phyloP scores from a whole-genome alignment of 176 grass and related monocot species.

The Saccharum officinarum region DNA sequence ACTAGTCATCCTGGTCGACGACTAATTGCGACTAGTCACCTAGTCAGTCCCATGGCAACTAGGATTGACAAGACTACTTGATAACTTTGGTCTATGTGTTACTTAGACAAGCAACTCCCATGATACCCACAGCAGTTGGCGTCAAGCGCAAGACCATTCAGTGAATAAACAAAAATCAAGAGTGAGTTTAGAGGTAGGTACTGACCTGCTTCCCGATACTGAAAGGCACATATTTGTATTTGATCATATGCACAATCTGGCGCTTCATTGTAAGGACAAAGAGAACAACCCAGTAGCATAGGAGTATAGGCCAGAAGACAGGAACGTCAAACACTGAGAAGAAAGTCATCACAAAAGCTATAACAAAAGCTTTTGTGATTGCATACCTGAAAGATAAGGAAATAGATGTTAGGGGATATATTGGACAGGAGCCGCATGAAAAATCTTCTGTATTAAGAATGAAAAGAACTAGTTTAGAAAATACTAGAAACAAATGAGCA shows the following conservation, averaged over 20 bases:
- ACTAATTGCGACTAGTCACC: background rate
- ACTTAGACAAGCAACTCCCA: background rate
- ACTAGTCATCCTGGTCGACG: background rate
- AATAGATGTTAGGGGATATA: background rate
- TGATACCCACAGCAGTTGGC: background rate
- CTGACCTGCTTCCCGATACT: slow-evolving; percentile 84
- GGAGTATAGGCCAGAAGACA: slow-evolving; percentile 93
- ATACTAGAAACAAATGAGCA: background rate
- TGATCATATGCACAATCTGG: slow-evolving; percentile 94
- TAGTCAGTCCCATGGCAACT: background rate
- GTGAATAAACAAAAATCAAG: background rate
- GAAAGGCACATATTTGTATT: slow-evolving; percentile 87
- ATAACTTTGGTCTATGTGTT: background rate
- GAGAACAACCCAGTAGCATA: slow-evolving; percentile 94
- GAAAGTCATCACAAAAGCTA: slow-evolving; percentile 95
- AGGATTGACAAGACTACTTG: no score
- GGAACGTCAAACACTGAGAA: slow-evolving; percentile 97
- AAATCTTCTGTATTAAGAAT: background rate
- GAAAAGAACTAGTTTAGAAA: background rate
- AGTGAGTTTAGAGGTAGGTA: background rate
- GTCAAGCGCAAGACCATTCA: background rate
- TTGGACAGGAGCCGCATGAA: background rate
- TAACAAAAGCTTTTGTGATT: slow-evolving; percentile 89
- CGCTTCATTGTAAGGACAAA: slow-evolving; percentile 92
- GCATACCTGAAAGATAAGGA: slow-evolving; percentile 69